A percentile compares a stretch with the other conserved stretches of the same genome.
Evolutionary conservation across 768 basidiomycete genomes (phyloP).

Genomic region (Tulasnella calospora): DNA sequence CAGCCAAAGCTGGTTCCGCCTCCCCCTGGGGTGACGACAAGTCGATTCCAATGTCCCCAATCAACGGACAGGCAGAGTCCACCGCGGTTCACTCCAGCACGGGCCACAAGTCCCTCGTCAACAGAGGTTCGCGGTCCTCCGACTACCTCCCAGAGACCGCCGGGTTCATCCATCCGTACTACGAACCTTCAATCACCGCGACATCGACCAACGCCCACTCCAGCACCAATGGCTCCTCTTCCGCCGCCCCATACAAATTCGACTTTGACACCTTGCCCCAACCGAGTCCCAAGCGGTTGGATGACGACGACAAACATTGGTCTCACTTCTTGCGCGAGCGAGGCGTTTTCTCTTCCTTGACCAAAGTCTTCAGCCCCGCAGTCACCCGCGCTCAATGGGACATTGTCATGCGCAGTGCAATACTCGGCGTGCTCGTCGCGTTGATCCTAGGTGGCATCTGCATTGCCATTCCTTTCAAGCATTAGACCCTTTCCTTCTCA

Average conservation of each 20-base stretch:
- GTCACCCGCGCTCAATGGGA: slow-evolving; percentile 82
- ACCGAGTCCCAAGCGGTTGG: slow-evolving; percentile 40
- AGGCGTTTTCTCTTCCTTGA: slow-evolving; percentile 56
- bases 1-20: neutral
- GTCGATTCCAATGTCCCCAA: neutral
- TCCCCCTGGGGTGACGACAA: neutral
- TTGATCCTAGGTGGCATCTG: slow-evolving; percentile 36
- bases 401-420: slow-evolving; percentile 60
- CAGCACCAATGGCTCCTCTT: slow-evolving; percentile 8
- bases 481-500: neutral
- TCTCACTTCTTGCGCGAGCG: neutral
- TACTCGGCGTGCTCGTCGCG: slow-evolving; percentile 45
- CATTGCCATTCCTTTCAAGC: slow-evolving; percentile 35
- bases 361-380: slow-evolving; percentile 61
- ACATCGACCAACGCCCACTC: slow-evolving; percentile 6
- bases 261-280: slow-evolving; percentile 49
- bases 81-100: neutral
- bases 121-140: neutral
- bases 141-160: slow-evolving; percentile 17
- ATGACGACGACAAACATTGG: slow-evolving; percentile 55
- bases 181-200: slow-evolving; percentile 18
- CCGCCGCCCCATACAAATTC: slow-evolving; percentile 38
- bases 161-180: slow-evolving; percentile 21
- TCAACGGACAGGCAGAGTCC: neutral
- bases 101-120: neutral